Evolutionary conservation across 352 stramenopile species (phyloP).

Genomic region (Thalassiosira exigua): DNA sequence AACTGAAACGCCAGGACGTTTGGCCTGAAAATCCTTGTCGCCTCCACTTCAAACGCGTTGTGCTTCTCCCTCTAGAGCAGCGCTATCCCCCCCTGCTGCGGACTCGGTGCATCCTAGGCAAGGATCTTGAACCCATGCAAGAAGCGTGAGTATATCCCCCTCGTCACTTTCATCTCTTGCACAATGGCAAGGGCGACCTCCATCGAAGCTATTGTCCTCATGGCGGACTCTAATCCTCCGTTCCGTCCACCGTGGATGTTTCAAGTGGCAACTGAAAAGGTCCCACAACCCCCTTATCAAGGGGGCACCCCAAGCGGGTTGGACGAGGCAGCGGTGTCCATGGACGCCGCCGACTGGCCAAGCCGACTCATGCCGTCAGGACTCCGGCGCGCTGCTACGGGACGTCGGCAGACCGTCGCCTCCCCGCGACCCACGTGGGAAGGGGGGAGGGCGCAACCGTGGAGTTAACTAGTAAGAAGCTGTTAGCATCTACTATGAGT

Average conservation of each 20-base stretch:
- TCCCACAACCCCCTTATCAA: conserved; percentile 12
- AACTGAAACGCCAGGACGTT: conserved; percentile 28
- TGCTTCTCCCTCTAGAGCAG: conserved; percentile 5
- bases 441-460: neutral
- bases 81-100: conserved; percentile 22
- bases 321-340: neutral
- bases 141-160: conserved; percentile 9
- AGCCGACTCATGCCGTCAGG: neutral
- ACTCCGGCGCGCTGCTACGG: neutral
- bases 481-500: too few species aligned
- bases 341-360: neutral
- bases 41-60: conserved; percentile 28
- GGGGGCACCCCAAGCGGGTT: conserved; percentile 5
- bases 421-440: neutral
- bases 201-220: conserved; percentile 14
- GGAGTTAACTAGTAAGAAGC: conserved; percentile 1
- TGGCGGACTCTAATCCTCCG: conserved; percentile 18
- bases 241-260: conserved; percentile 31
- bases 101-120: neutral
- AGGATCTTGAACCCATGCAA: conserved; percentile 8
- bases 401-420: neutral
- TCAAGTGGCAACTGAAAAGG: conserved; percentile 12
- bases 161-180: conserved; percentile 32
- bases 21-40: neutral
- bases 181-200: conserved; percentile 25